Evolutionary conservation across 2,329 filamentous ascomycete genomes (phyloP).

Genomic region (Hysterium pulicare): DNA sequence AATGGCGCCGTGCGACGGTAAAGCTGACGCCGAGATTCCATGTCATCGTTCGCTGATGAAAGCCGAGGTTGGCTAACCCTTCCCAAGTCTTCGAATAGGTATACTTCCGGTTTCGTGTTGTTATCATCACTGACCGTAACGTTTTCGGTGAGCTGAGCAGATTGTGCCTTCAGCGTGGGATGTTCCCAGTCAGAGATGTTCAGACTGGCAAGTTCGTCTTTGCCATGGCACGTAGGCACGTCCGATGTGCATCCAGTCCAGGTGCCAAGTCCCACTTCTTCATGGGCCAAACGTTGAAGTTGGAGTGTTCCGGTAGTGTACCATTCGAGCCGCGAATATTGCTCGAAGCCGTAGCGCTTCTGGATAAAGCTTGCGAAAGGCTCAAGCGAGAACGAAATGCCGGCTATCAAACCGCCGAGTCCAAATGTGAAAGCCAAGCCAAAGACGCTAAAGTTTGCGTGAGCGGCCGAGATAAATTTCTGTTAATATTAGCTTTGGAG

Average conservation of each 20-base stretch:
- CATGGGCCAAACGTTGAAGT: slow-evolving; percentile 11
- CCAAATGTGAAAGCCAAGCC: slow-evolving; percentile 10
- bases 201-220: background rate
- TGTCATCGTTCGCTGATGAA: too few relatives aligned
- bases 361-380: slow-evolving; percentile 1
- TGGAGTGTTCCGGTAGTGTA: slow-evolving; percentile 5
- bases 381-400: slow-evolving; percentile 1
- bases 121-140: background rate
- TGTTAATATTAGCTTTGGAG: background rate
- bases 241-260: slow-evolving; percentile 3
- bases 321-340: slow-evolving; percentile 9
- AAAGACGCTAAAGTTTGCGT: slow-evolving; percentile 12
- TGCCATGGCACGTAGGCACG: background rate
- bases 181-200: background rate
- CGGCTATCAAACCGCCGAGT: slow-evolving; percentile 6
- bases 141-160: background rate
- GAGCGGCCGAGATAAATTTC: slow-evolving; percentile 12
- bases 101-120: too few relatives aligned
- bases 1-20: too few relatives aligned
- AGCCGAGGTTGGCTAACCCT: too few relatives aligned
- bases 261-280: slow-evolving; percentile 7
- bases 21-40: too few relatives aligned
- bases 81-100: too few relatives aligned
- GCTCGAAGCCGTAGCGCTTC: background rate
- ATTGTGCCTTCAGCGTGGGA: background rate